Conservation (phyloP, 441 rosid species). For the Gossypium gossypioides region DNA sequence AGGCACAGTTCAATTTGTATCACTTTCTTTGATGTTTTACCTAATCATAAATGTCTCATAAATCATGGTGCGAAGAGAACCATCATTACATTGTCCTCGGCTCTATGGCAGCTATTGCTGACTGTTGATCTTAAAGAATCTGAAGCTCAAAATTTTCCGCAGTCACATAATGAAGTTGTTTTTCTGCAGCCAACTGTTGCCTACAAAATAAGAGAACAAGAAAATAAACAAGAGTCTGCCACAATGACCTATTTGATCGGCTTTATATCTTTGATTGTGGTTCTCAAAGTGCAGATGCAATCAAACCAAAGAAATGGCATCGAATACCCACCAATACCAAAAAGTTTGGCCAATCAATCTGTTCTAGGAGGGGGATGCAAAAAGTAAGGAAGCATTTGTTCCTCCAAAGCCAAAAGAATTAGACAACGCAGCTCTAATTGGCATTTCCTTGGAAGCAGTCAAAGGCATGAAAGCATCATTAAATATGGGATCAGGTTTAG, state of each 20-base stretch:
- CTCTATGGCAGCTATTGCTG: background rate
- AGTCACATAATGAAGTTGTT: background rate
- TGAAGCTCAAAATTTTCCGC: background rate
- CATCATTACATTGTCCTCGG: background rate
- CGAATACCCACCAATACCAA: background rate
- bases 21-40: background rate
- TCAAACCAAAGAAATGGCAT: background rate
- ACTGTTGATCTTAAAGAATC: background rate
- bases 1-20: background rate
- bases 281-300: background rate
- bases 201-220: background rate
- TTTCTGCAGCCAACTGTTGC: background rate
- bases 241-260: background rate
- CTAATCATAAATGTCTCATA: no score
- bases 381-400: constrained; percentile 68
- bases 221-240: background rate
- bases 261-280: background rate
- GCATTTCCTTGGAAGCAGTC: constrained; percentile 58
- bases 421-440: constrained; percentile 55
- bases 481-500: constrained; percentile 72
- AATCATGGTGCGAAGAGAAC: background rate
- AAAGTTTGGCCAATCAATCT: background rate
- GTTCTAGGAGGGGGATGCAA: constrained; percentile 29
- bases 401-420: constrained; percentile 94
- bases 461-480: constrained; percentile 51